Conservation (phyloP, 768 basidiomycete genomes). For the Hygrophorus pudorinus region DNA sequence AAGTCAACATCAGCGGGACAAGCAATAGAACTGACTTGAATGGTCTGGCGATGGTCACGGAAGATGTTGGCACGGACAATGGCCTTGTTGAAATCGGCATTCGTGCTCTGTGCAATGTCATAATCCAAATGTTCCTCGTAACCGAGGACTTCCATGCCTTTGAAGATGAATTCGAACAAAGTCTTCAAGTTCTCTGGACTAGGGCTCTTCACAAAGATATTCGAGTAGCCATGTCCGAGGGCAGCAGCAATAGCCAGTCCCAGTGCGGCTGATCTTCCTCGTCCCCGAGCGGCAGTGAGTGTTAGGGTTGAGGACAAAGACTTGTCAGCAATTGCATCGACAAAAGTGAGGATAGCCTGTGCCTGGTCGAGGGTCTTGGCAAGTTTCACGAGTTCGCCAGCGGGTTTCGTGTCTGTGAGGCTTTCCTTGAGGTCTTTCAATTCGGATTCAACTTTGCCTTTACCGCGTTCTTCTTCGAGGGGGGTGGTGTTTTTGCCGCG, state of each 20-base stretch:
- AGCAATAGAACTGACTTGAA: slow-evolving; percentile 55
- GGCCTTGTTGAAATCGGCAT: slow-evolving; percentile 88
- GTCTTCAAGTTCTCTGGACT: slow-evolving; percentile 97
- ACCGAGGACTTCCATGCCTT: slow-evolving; percentile 87
- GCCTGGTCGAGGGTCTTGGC: slow-evolving; percentile 93
- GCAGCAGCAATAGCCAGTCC: slow-evolving; percentile 92
- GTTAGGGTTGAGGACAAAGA: slow-evolving; percentile 91
- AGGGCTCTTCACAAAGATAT: slow-evolving; percentile 97
- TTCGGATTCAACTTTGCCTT: slow-evolving; percentile 42
- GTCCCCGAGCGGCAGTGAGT: slow-evolving; percentile 87
- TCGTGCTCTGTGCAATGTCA: slow-evolving; percentile 91
- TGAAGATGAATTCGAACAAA: slow-evolving; percentile 96
- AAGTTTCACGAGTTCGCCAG: slow-evolving; percentile 83
- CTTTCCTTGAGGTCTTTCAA: slow-evolving; percentile 72
- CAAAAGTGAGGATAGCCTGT: slow-evolving; percentile 87
- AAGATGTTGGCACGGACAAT: slow-evolving; percentile 95
- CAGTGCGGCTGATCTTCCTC: slow-evolving; percentile 95
- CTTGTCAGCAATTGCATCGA: slow-evolving; percentile 89
- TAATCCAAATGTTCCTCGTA: slow-evolving; percentile 98
- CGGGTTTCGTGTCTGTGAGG: slow-evolving; percentile 73
- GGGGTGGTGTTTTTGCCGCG: slow-evolving; percentile 86
- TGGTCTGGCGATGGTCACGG: slow-evolving; percentile 88
- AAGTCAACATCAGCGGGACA: slow-evolving; percentile 1
- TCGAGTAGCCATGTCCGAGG: slow-evolving; percentile 87
- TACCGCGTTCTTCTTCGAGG: slow-evolving; percentile 32